phyloP scores from a whole-genome alignment of 192 early-diverging fungal species.

The Podila horticola region DNA sequence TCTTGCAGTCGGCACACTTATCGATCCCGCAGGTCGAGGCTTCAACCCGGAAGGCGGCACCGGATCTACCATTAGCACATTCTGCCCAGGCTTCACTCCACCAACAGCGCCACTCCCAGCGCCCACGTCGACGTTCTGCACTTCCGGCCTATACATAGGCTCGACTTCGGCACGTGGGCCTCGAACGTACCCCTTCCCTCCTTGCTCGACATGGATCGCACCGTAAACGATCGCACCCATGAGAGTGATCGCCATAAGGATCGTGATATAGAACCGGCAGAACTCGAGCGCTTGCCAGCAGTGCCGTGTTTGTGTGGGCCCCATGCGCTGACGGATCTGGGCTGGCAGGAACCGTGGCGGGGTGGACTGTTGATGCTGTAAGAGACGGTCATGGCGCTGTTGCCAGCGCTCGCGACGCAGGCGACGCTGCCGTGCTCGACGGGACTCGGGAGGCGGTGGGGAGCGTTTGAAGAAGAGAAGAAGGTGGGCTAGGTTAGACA shows the following conservation, averaged over 20 bases:
- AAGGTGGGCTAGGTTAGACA: not conserved
- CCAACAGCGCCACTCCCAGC: too few relatives aligned
- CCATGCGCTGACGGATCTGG: conserved; percentile 1
- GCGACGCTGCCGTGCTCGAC: conserved; percentile 11
- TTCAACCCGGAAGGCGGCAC: too few relatives aligned
- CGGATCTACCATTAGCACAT: too few relatives aligned
- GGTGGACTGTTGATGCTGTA: conserved; percentile 16
- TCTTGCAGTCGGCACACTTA: too few relatives aligned
- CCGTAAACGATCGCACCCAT: conserved; percentile 45
- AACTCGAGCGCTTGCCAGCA: conserved; percentile 26
- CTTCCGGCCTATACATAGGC: too few relatives aligned
- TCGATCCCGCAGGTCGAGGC: too few relatives aligned
- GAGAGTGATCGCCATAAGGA: conserved; percentile 23
- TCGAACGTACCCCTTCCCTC: not conserved
- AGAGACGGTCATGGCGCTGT: not conserved
- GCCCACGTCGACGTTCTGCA: too few relatives aligned
- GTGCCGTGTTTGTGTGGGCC: conserved; percentile 5
- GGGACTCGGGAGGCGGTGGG: not conserved
- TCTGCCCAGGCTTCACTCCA: too few relatives aligned
- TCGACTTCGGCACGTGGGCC: too few relatives aligned
- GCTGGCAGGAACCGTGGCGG: conserved; percentile 5
- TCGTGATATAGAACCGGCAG: conserved; percentile 42
- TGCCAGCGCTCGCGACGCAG: conserved; percentile 19
- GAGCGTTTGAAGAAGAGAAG: not conserved
- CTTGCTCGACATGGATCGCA: conserved; percentile 17